Evolutionary conservation across 495 filamentous ascomycete species (phyloP), one percentile per base, ranked within the genome.

Genomic region (Daldinia loculata): DNA sequence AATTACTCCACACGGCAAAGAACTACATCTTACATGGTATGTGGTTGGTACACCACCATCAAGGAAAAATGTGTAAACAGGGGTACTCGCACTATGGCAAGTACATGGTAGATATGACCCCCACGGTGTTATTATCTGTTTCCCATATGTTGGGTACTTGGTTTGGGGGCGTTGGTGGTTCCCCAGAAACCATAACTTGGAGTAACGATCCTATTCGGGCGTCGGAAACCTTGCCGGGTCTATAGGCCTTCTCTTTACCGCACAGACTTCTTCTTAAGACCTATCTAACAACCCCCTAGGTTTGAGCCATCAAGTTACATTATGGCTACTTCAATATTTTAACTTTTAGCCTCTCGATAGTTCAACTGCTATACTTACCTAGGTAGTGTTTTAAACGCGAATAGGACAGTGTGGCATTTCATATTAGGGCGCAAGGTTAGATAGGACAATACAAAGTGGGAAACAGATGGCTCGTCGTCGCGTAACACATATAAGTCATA

Each of bases 111-210:
- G 19, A 53, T 24, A 53, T 73, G 70, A 73, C 70, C 70, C 70
- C 70, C 70, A 69, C 70, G 61, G 22, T 51, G 26, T 69, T 66
- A 61, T 65, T 69, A 45, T 58, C 61, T 68, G 32, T 68, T 69
- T 39, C 41, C 48, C 22, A 60, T 51, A 57, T 59, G 48, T 52
- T 51, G 30, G 32, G 30, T 55, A 15, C 34, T 53, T 52, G 24
- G 30, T 62, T 60, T 52, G 63, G 51, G 58, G 60, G 32, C 59
- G 43, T 19, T 43, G 22, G 39, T 52, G 36, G 63, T 67, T 67
- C 63, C 69, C 59, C 63, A 56, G 69, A 71, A 67, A 55, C 32
- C 63, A 38, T 15, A 60, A 53, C 55, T 55, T 66, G 63, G 60
- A 19, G 32, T 63, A 55, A 55, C 34, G 51, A 29, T 52, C 62